Percentiles rank a stretch among this genome's conserved stretches.
These are phyloP conservation scores for Bonia amplexicaulis DNA, from an alignment of 176 grass and related monocot species.

Conservation along the genomic window DNA sequence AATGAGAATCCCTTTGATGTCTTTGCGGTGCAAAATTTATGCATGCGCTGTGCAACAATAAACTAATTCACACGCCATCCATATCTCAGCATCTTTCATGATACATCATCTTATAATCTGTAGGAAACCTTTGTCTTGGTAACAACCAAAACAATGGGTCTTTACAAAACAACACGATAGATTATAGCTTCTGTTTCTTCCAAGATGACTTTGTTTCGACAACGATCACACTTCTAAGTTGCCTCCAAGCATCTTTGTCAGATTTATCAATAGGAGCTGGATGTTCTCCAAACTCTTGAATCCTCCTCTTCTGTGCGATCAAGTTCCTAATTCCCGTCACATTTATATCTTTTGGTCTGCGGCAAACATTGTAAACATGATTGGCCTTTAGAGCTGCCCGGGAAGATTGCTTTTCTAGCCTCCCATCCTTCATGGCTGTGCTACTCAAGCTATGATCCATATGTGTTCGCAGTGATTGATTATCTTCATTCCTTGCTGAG, in stretches of 20 bases:
- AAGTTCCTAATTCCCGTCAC: constrained; percentile 24
- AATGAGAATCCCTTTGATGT: not conserved
- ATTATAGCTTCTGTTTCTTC: constrained; percentile 36
- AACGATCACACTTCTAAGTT: constrained; percentile 20
- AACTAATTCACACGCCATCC: constrained; percentile 26
- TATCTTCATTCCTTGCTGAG: constrained; percentile 8
- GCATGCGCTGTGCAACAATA: not conserved
- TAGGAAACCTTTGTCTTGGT: not conserved
- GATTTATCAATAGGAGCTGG: not conserved
- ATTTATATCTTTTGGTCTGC: not conserved
- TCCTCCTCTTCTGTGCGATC: constrained; percentile 41
- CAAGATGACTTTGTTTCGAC: constrained; percentile 19
- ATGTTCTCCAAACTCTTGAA: constrained; percentile 30
- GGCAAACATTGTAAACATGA: not conserved
- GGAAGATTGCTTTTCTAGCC: constrained; percentile 8
- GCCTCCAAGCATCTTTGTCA: constrained; percentile 24
- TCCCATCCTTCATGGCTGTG: not conserved
- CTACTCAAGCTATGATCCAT: not conserved
- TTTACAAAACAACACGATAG: not conserved
- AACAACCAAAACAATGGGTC: not conserved
- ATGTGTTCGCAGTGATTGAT: not conserved
- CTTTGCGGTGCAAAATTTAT: not conserved
- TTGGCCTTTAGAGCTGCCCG: constrained; percentile 2
- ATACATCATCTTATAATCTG: not conserved
- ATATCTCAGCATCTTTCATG: not conserved